Conservation (phyloP, 306 rosid species). For the Gastrolobium villosum region DNA sequence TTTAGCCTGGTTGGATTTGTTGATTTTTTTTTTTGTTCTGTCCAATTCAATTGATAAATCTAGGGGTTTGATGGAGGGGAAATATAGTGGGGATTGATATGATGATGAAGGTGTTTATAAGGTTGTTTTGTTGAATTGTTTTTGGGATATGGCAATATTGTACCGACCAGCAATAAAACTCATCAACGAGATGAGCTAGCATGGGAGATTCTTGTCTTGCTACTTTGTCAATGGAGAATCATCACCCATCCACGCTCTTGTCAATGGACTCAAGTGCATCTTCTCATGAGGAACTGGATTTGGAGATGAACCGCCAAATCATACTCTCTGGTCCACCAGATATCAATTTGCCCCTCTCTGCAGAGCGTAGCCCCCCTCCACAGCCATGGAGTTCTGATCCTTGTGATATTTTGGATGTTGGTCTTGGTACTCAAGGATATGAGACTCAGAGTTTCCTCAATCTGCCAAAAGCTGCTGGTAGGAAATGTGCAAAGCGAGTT, state of each 20-base stretch:
- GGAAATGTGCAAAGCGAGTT: conserved; percentile 80
- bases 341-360: conserved; percentile 85
- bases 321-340: conserved; percentile 82
- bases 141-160: conserved; percentile 63
- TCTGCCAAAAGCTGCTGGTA: conserved; percentile 70
- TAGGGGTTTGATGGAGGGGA: conserved; percentile 99
- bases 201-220: conserved; percentile 80
- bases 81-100: conserved; percentile 95
- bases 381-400: conserved; percentile 78
- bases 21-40: conserved; percentile 44
- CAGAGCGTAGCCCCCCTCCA: conserved; percentile 83
- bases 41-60: conserved; percentile 63
- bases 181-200: conserved; percentile 67
- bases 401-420: conserved; percentile 81
- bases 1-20: conserved; percentile 45
- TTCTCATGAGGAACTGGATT: conserved; percentile 88
- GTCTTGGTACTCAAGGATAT: conserved; percentile 81
- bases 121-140: conserved; percentile 71
- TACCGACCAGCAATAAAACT: conserved; percentile 64
- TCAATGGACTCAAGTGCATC: conserved; percentile 97
- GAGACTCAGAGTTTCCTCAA: conserved; percentile 77
- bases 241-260: conserved; percentile 84
- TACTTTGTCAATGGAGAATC: conserved; percentile 88
- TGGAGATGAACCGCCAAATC: conserved; percentile 87
- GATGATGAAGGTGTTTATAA: conserved; percentile 68